phyloP scores from a whole-genome alignment of 176 grass and related monocot species.

The Bolboschoenus planiculmis region DNA sequence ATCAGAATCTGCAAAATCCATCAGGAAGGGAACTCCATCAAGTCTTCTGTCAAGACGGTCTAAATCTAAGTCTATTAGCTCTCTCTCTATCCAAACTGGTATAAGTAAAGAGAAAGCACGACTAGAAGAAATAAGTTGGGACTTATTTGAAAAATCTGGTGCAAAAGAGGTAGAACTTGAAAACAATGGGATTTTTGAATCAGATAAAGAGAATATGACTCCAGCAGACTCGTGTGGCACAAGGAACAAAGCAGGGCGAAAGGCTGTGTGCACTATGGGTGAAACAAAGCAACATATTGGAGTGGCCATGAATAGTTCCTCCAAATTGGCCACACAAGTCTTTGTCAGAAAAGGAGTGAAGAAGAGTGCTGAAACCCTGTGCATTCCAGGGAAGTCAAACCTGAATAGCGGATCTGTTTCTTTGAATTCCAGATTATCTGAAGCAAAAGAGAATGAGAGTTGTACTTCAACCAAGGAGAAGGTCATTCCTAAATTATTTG shows the following conservation, averaged over 20 bases:
- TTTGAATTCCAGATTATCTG: background rate
- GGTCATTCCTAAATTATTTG: background rate
- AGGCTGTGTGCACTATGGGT: background rate
- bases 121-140: conserved; percentile 21
- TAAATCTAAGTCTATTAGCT: conserved; percentile 70
- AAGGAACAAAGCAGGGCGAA: conserved; percentile 17
- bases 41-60: conserved; percentile 37
- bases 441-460: conserved; percentile 5
- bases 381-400: conserved; percentile 22
- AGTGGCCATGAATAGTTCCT: background rate
- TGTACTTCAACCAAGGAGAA: conserved; percentile 16
- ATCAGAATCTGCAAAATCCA: conserved; percentile 37
- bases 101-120: conserved; percentile 36
- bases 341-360: background rate
- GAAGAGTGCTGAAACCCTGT: background rate
- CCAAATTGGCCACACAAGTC: background rate
- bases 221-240: conserved; percentile 29
- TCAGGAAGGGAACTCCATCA: conserved; percentile 29
- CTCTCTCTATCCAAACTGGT: conserved; percentile 57
- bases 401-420: conserved; percentile 21
- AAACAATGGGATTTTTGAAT: conserved; percentile 32
- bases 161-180: conserved; percentile 23
- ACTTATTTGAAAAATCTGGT: conserved; percentile 43
- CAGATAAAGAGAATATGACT: conserved; percentile 49
- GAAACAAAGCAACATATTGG: background rate